These are phyloP conservation scores for Rhodotorula sp. DNA, from an alignment of 1,284 basidiomycete genomes.

Conservation along the genomic window DNA sequence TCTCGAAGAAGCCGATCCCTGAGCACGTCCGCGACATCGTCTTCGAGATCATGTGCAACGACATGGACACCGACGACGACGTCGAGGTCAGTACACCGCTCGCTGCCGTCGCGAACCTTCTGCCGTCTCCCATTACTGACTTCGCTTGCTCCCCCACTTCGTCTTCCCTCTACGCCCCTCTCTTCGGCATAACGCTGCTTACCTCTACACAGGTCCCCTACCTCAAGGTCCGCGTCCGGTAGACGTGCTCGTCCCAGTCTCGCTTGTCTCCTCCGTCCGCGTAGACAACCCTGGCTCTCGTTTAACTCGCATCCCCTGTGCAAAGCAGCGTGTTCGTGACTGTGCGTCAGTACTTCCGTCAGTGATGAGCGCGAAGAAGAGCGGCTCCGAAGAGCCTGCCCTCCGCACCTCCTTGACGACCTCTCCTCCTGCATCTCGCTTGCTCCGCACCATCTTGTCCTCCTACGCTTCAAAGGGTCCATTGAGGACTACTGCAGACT, in stretches of 20 bases:
- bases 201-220: conserved; percentile 28
- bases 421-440: not conserved
- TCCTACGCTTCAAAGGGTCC: not conserved
- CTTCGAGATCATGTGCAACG: conserved; percentile 88
- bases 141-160: too few relatives aligned
- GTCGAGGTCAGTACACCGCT: conserved; percentile 47
- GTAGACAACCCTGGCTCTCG: not conserved
- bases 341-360: too few relatives aligned
- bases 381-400: too few relatives aligned
- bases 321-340: not conserved
- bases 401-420: too few relatives aligned
- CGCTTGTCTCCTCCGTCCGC: not conserved
- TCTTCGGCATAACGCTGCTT: not conserved
- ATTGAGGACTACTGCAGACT: too few relatives aligned
- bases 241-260: not conserved
- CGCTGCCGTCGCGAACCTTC: too few relatives aligned
- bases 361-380: too few relatives aligned
- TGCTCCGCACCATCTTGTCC: not conserved
- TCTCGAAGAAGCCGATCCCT: conserved; percentile 78
- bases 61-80: conserved; percentile 72
- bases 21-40: conserved; percentile 49
- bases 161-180: not conserved
- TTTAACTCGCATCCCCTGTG: not conserved
- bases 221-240: conserved; percentile 34
- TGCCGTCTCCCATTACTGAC: too few relatives aligned